These are phyloP conservation scores for Amanita muscaria DNA, from an alignment of 768 basidiomycete species.

Conservation along the genomic window DNA sequence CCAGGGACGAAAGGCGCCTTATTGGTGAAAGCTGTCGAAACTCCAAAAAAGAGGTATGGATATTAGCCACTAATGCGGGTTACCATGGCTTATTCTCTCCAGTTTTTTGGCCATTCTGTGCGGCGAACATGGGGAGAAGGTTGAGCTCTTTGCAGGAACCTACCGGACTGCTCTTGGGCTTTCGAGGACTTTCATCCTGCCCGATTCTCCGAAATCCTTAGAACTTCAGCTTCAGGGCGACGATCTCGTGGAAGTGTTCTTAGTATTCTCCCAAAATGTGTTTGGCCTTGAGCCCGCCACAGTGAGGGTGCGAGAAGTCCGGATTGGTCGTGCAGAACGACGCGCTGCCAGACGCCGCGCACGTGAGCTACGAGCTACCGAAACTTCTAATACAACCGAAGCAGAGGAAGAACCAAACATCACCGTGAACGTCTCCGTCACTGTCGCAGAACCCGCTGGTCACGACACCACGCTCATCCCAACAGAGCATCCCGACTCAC, in stretches of 20 bases:
- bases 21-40: constrained; percentile 82
- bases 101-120: constrained; percentile 92
- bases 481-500: constrained; percentile 33
- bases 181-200: constrained; percentile 88
- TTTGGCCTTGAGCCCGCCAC: constrained; percentile 91
- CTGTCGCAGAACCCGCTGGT: constrained; percentile 30
- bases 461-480: constrained; percentile 36
- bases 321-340: constrained; percentile 83
- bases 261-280: constrained; percentile 86
- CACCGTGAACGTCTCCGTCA: constrained; percentile 52
- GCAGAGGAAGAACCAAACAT: constrained; percentile 48
- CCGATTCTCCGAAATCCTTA: constrained; percentile 80
- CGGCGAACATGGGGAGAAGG: constrained; percentile 87
- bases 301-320: constrained; percentile 87
- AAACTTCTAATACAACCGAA: constrained; percentile 34
- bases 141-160: constrained; percentile 89
- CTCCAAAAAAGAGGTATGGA: constrained; percentile 72
- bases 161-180: constrained; percentile 83
- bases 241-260: constrained; percentile 85
- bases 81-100: constrained; percentile 3
- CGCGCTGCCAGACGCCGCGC: constrained; percentile 76
- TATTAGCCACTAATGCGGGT: neutral
- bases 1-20: constrained; percentile 85
- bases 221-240: constrained; percentile 89
- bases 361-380: constrained; percentile 54